Evolutionary conservation across 495 filamentous ascomycete species (phyloP).

Genomic region (Neurospora cerealis): DNA sequence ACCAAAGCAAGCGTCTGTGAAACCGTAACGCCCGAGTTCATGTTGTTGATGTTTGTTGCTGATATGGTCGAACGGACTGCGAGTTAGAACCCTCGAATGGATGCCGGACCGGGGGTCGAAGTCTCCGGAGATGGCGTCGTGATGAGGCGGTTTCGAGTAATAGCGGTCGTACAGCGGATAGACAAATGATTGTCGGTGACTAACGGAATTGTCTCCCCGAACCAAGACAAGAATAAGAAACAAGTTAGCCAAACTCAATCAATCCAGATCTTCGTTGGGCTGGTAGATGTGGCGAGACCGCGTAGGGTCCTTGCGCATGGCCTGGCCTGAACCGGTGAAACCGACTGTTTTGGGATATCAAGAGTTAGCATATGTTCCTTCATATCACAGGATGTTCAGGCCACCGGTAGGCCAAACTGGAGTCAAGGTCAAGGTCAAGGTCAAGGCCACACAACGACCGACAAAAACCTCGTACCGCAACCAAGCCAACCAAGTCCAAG

Average conservation of each 20-base stretch:
- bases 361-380: too few species aligned
- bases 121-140: background rate
- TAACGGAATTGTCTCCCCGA: background rate
- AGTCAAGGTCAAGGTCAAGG: too few species aligned
- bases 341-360: conserved; percentile 78
- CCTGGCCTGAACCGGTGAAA: conserved; percentile 87
- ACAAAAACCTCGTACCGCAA: too few species aligned
- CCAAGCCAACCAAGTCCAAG: too few species aligned
- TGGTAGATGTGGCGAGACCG: conserved; percentile 82
- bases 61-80: background rate
- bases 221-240: background rate
- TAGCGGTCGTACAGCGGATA: background rate
- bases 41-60: background rate
- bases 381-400: too few species aligned
- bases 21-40: background rate
- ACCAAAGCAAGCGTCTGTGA: background rate
- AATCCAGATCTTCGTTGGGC: conserved; percentile 65
- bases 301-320: conserved; percentile 84
- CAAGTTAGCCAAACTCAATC: conserved; percentile 7
- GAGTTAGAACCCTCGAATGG: background rate
- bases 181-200: background rate
- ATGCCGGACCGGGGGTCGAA: background rate
- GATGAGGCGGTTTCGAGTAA: background rate
- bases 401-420: too few species aligned
- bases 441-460: too few species aligned